phyloP scores from a whole-genome alignment of 495 filamentous ascomycete species.

The Hyaloscypha variabilis region DNA sequence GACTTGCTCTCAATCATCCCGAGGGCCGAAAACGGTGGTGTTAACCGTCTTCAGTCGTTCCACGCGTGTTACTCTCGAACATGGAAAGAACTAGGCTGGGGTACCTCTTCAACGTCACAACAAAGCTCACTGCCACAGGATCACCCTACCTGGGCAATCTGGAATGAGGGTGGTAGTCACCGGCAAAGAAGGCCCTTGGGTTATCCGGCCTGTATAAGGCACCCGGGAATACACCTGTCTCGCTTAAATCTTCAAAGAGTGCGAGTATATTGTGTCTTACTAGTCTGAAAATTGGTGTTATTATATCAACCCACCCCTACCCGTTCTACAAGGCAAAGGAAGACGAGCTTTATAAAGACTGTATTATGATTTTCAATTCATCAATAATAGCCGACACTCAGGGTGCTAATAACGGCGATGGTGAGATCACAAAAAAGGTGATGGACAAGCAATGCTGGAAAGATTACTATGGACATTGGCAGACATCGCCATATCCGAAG shows the following conservation, averaged over 20 bases:
- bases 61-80: not conserved
- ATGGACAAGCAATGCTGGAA: no score
- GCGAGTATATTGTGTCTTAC: not conserved
- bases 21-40: no score
- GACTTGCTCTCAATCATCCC: not conserved
- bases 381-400: no score
- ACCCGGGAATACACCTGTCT: not conserved
- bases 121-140: not conserved
- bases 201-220: not conserved
- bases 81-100: not conserved
- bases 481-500: no score
- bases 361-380: not conserved
- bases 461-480: no score
- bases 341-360: not conserved
- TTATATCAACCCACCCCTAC: conserved; percentile 1
- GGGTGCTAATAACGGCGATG: no score
- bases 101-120: conserved; percentile 5
- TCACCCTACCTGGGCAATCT: conserved; percentile 3
- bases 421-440: no score
- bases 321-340: not conserved
- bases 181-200: not conserved
- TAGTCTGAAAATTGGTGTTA: not conserved
- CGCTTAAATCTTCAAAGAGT: not conserved
- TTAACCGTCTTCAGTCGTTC: not conserved
- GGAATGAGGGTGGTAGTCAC: not conserved